These are phyloP conservation scores for Thelephora terrestris DNA, from an alignment of 1,284 basidiomycete species.

Conservation along the genomic window DNA sequence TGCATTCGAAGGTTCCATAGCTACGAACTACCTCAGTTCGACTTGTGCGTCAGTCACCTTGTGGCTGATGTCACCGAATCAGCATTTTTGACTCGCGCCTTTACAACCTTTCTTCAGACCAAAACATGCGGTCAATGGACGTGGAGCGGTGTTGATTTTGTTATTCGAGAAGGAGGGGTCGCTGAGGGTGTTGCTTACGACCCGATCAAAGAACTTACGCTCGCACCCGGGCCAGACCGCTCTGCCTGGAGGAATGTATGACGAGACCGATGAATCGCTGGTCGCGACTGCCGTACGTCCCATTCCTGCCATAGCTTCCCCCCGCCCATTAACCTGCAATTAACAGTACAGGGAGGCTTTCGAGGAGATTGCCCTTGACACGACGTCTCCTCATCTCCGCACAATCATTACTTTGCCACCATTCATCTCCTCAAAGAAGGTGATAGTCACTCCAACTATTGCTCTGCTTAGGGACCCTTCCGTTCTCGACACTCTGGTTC, in stretches of 20 bases:
- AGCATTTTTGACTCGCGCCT: background rate
- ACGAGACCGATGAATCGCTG: slow-evolving; percentile 52
- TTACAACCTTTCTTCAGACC: slow-evolving; percentile 26
- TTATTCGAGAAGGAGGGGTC: slow-evolving; percentile 59
- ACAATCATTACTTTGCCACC: slow-evolving; percentile 61
- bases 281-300: slow-evolving; percentile 63
- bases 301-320: slow-evolving; percentile 1
- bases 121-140: slow-evolving; percentile 33
- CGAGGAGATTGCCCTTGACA: slow-evolving; percentile 71
- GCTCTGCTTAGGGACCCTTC: slow-evolving; percentile 49
- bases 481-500: slow-evolving; percentile 41
- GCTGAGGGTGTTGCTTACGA: slow-evolving; percentile 74
- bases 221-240: slow-evolving; percentile 76
- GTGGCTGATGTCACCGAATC: slow-evolving; percentile 3
- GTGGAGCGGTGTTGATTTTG: slow-evolving; percentile 71
- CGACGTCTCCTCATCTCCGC: slow-evolving; percentile 45
- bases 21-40: slow-evolving; percentile 28
- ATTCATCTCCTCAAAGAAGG: slow-evolving; percentile 53
- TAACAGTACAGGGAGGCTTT: slow-evolving; percentile 67
- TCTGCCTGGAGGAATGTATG: slow-evolving; percentile 75
- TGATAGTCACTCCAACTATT: slow-evolving; percentile 65
- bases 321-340: background rate
- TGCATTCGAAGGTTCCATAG: slow-evolving; percentile 29
- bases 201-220: slow-evolving; percentile 67
- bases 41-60: slow-evolving; percentile 38